Base-by-base conservation (phyloP, 805 yeast species). In the Myxozyma monticola region DNA sequence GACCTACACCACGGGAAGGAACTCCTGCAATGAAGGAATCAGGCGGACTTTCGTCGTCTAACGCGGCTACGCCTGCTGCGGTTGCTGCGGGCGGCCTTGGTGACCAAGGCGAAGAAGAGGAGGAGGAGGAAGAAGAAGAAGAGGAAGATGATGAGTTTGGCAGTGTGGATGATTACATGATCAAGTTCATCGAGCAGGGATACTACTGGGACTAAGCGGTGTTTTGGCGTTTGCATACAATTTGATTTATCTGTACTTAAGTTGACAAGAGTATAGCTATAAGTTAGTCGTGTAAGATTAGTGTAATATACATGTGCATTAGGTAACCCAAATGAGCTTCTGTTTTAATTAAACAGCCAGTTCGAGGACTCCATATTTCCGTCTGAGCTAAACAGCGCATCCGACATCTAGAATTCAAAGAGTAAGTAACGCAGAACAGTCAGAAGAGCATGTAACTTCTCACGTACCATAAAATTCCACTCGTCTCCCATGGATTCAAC, bases 151-250 rank as follows among this genome's bases (percentile, higher is more conserved):
- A 79, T 20, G 73, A 62, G 2, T 62, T 72, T 42, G 83, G 82
- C 29, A 96, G 89, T 66, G 80, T 91, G 45, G 99, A 93, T 65
- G 98, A 93, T 74, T 95, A 90, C 71, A 93, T 93, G 99, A 80
- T 93, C 56, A 75, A 90, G 52, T 87, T 79, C 65, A 87, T 93
- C 51, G 95, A 95, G 33, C 37, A 37, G 7, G 59, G 59, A 10
- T 54, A 47, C 24, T 54, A 54, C 26, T 51, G 56, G 56, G 57
- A 47, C 30, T 54, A 54, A 39, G 24, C n/a, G 12, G 15, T 36
- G n/a, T 22, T 8, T 20, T 29, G 44, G 36, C 37, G 36, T 41
- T 22, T 29, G 8, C n/a, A n/a, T n/a, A n/a, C n/a, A n/a, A n/a
- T n/a, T n/a, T n/a, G n/a, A n/a, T n/a, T n/a, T n/a, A n/a, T n/a